Percentiles rank a stretch among this genome's conserved stretches.
Conservation (phyloP, 306 rosid genomes). For the Mucuna pruriens region DNA sequence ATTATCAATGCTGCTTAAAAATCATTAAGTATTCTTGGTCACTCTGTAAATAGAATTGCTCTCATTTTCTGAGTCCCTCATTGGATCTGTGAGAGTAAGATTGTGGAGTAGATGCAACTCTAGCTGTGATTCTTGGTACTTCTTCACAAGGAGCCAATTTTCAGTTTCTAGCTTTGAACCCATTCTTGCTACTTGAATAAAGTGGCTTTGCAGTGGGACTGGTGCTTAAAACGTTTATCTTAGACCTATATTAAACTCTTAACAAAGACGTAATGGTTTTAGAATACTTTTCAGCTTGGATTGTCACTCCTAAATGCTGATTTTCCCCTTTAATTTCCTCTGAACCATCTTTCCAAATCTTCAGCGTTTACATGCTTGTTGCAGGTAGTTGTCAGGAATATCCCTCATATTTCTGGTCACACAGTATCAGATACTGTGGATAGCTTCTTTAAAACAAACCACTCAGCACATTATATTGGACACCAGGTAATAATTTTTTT, state of each 20-base stretch:
- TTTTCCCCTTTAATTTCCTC: neutral
- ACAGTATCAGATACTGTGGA: conserved; percentile 70
- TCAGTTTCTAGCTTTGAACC: neutral
- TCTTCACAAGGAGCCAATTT: too few species aligned
- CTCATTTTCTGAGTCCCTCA: neutral
- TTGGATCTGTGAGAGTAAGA: neutral
- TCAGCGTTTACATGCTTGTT: conserved; percentile 36
- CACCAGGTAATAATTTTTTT: conserved; percentile 74
- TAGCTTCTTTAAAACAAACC: conserved; percentile 78
- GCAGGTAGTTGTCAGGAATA: conserved; percentile 86
- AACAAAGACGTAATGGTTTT: neutral
- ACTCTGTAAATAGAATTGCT: neutral
- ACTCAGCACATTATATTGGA: conserved; percentile 83
- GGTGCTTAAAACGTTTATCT: conserved; percentile 9
- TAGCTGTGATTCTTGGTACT: too few species aligned
- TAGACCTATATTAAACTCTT: neutral
- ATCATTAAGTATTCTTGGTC: neutral
- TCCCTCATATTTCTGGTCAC: conserved; percentile 73
- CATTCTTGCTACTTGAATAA: too few species aligned
- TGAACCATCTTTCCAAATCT: conserved; percentile 9
- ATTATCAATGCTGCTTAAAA: neutral
- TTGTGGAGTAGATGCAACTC: neutral
- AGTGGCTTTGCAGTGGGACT: neutral
- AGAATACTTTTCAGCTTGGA: neutral
- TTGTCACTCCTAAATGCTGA: neutral